Conservation (phyloP, 2,329 filamentous ascomycete species). For the Cytospora paraplurivora region DNA sequence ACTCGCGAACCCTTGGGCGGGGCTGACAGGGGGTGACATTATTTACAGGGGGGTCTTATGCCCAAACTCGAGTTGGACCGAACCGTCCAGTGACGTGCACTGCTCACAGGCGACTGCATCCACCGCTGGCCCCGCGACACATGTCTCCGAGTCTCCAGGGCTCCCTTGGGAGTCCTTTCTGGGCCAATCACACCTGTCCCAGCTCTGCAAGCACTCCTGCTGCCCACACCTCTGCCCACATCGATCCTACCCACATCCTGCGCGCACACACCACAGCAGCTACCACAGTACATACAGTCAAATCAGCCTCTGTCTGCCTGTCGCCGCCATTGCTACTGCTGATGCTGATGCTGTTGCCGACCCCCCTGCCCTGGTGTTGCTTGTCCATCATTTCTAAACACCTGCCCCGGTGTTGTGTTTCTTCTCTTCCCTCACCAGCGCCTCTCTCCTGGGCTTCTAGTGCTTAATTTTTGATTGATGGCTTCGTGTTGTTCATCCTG, state of each 20-base stretch:
- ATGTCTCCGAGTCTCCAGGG: neutral
- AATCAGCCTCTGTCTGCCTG: slow-evolving; percentile 11
- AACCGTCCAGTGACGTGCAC: slow-evolving; percentile 2
- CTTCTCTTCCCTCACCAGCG: slow-evolving; percentile 1
- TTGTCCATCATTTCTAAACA: slow-evolving; percentile 4
- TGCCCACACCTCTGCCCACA: neutral
- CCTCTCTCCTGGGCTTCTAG: slow-evolving; percentile 6
- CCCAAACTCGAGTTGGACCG: slow-evolving; percentile 2
- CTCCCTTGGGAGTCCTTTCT: neutral
- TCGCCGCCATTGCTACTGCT: slow-evolving; percentile 2
- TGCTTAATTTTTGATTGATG: neutral
- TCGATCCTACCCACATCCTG: neutral
- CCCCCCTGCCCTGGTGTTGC: slow-evolving; percentile 1
- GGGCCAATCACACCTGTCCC: neutral
- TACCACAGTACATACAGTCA: slow-evolving; percentile 20
- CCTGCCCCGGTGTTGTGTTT: slow-evolving; percentile 10
- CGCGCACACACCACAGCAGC: slow-evolving; percentile 10
- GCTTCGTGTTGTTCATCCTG: neutral
- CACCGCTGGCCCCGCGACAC: slow-evolving; percentile 5
- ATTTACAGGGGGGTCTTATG: slow-evolving; percentile 8
- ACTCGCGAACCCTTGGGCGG: slow-evolving; percentile 4
- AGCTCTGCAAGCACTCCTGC: neutral
- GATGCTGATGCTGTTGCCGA: slow-evolving; percentile 10
- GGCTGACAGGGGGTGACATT: neutral
- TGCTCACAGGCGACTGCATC: slow-evolving; percentile 11